These are phyloP conservation scores for Tubosaeta sp. DNA, from an alignment of 768 basidiomycete genomes.

Conservation along the genomic window DNA sequence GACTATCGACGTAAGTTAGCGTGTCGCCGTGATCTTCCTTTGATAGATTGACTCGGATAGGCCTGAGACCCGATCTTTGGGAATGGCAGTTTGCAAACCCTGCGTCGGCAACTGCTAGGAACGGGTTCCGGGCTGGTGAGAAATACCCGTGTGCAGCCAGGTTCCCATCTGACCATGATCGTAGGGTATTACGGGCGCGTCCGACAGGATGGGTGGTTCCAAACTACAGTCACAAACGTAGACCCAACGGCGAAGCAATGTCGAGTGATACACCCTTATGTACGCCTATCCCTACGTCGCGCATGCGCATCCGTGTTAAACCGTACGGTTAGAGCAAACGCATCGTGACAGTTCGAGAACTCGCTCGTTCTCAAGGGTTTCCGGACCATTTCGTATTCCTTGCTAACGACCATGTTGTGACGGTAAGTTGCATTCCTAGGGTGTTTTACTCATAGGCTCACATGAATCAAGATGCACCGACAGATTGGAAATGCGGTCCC, in stretches of 20 bases:
- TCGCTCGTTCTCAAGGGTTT: constrained; percentile 79
- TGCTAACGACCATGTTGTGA: constrained; percentile 51
- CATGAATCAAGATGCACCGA: constrained; percentile 57
- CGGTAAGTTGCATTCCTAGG: constrained; percentile 39
- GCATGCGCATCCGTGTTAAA: background rate
- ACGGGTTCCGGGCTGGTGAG: constrained; percentile 50
- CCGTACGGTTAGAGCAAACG: constrained; percentile 50
- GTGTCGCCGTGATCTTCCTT: background rate
- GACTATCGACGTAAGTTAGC: constrained; percentile 55
- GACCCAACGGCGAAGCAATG: constrained; percentile 77
- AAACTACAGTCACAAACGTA: constrained; percentile 75
- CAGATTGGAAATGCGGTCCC: constrained; percentile 83
- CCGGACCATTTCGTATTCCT: constrained; percentile 69
- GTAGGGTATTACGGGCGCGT: constrained; percentile 60
- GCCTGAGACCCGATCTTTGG: constrained; percentile 38
- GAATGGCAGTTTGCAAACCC: constrained; percentile 65
- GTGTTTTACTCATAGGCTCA: background rate
- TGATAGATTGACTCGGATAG: constrained; percentile 4
- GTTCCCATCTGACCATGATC: background rate
- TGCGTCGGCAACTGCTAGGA: constrained; percentile 49
- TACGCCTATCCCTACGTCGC: constrained; percentile 28
- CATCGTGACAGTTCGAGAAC: constrained; percentile 69
- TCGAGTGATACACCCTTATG: constrained; percentile 62
- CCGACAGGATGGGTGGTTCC: constrained; percentile 52
- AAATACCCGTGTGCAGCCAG: background rate